phyloP scores from a whole-genome alignment of 306 rosid genomes.

The Sicyos edulis region DNA sequence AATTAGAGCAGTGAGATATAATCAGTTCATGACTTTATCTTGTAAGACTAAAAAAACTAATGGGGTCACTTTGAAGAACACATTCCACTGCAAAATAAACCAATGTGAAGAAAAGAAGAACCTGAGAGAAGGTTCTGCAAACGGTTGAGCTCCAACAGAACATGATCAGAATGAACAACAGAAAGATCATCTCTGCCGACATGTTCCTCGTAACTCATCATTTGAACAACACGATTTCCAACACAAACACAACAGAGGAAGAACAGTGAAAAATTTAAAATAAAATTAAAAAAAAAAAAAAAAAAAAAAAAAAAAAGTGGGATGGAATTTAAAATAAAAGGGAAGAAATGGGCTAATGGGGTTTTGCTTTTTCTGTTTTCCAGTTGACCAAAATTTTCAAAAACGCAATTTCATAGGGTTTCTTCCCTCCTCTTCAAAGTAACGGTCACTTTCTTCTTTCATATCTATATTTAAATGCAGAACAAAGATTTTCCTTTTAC shows the following conservation, averaged over 20 bases:
- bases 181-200: constrained; percentile 40
- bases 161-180: constrained; percentile 45
- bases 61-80: no score
- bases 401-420: constrained; percentile 28
- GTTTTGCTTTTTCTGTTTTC: constrained; percentile 1
- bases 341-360: constrained; percentile 19
- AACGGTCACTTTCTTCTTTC: constrained; percentile 16
- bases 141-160: constrained; percentile 62
- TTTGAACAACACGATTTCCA: constrained; percentile 13
- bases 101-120: constrained; percentile 15
- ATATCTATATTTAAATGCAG: background rate
- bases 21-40: background rate
- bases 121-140: constrained; percentile 68
- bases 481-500: background rate
- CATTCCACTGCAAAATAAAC: no score
- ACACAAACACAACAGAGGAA: constrained; percentile 8
- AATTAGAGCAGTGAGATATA: background rate
- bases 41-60: no score
- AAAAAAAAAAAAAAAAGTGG: no score
- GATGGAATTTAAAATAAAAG: background rate
- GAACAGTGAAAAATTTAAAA: no score
- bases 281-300: no score
- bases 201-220: constrained; percentile 51
- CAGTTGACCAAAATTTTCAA: constrained; percentile 40
- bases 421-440: constrained; percentile 29